Base-by-base conservation (phyloP, 1,284 basidiomycete species). In the Rhodotorula sp. region DNA sequence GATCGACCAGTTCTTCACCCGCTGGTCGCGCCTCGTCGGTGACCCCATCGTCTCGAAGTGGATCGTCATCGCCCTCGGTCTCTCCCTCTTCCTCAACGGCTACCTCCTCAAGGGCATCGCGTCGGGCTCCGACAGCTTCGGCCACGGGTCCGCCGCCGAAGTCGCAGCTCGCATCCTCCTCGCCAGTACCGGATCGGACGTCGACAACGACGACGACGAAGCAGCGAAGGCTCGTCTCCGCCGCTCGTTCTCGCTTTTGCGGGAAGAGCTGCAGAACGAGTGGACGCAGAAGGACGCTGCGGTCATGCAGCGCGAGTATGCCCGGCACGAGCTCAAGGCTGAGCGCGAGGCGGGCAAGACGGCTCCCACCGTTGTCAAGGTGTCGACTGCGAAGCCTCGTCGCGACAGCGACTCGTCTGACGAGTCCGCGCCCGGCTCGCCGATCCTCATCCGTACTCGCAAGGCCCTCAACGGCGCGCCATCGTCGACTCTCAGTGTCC, bases 21-120 rank as follows among this genome's bases (percentile, higher is more conserved):
- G 87, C n/a, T 98, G 94, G 95, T 92, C 92, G 13, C 84, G 84
- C n/a, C 87, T 98, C 72, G 93, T 97, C 63, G 93, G 93, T 44
- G 95, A 99, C 79, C 95, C 95, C 0, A 87, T 98, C 64, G 83
- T 99, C 75, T 90, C 88, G 78, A 99, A 99, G 83, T 96, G 92
- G 91, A 95, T 99, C 77, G 90, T 97, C 64, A 84, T 94, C 63
- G 84, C 90, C 24, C 87, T 99, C 46, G 89, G 88, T 5, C 86
- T 95, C 74, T 92, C 90, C 73, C 89, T 99, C 73, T 87, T 90
- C 71, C 84, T 99, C 73, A 99, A 99, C 77, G 94, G 93, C 1
- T 97, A 94, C 79, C 84, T 99, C 46, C 85, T 99, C 72, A 95
- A 94, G 81, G 85, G 85, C 24, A 86, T 86, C 70, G 84, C 85